Base-by-base conservation (phyloP, 2,329 filamentous ascomycete genomes). In the Cladosporium sp. region DNA sequence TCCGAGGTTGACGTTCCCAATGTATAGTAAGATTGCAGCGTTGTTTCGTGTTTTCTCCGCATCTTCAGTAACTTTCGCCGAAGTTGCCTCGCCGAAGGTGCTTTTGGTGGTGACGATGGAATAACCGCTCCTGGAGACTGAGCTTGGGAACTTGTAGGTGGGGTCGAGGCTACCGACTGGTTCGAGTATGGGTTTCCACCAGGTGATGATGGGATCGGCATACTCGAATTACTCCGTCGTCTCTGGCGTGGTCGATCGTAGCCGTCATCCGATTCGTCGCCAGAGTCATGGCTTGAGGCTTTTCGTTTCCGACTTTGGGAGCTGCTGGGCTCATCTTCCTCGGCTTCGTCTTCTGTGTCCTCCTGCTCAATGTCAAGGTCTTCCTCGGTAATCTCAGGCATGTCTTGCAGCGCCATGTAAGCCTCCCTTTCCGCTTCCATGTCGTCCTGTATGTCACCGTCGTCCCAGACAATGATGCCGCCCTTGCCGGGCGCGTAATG, bases 391-490 rank as follows among this genome's bases (percentile, higher is more conserved):
- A 95, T 73, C 43, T 95, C 88, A 1, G 91, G 92, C 90, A 98
- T 97, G 57, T 90, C 86, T 43, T 89, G 77, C 48, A 97, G 74
- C n/a, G 86, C 85, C 58, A 87, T 81, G 65, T 95, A 97, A 37
- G 93, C 91, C 54, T 89, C 84, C 60, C 83, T 80, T 70, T 97
- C 90, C 1, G 74, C 74, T 10, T 70, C 71, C 33, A 98, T 74
- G 33, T 91, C 87, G 60, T 92, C 87, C 60, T 92, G 87, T 46
- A 98, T 91, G 68, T 98, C 93, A 1, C 92, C 93, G 66, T 97
- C 93, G 65, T 97, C 93, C 68, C 93, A 95, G 2, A 96, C 90
- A 56, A 98, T 82, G 40, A 98, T 87, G 0, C 93, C 93, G 14
- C 92, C 92, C 64, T 80, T 86, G 31, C 89, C 87, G 4, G 87